Conservation (phyloP, 345 rosid species). For the Aquilaria malaccensis region DNA sequence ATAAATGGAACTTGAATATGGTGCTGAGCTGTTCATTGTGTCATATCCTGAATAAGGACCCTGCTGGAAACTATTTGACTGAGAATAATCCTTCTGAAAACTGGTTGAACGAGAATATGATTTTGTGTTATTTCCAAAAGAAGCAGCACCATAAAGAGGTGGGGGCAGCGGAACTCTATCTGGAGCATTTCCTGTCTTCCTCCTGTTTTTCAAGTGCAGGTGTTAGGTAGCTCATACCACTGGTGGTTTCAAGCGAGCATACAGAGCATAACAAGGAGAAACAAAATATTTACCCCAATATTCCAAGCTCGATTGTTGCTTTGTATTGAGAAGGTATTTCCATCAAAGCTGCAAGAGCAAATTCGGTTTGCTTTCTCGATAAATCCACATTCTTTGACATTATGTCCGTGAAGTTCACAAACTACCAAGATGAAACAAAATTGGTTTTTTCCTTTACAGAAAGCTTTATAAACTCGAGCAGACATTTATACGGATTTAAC, state of each 20-base stretch:
- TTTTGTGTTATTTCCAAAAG: constrained; percentile 13
- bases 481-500: neutral
- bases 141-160: constrained; percentile 36
- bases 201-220: constrained; percentile 17
- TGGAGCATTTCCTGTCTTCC: constrained; percentile 30
- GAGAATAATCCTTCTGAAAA: constrained; percentile 9
- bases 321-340: constrained; percentile 88
- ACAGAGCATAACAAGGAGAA: neutral
- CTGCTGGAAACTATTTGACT: constrained; percentile 32
- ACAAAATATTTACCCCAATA: constrained; percentile 46
- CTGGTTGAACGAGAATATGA: neutral
- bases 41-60: constrained; percentile 17
- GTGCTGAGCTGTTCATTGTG: constrained; percentile 21
- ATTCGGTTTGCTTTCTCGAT: constrained; percentile 66
- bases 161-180: constrained; percentile 72
- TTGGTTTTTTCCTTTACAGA: neutral
- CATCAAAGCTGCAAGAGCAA: constrained; percentile 86
- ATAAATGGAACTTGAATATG: constrained; percentile 26
- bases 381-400: constrained; percentile 60
- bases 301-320: constrained; percentile 71
- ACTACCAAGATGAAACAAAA: constrained; percentile 30
- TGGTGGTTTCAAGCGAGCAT: neutral
- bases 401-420: constrained; percentile 84
- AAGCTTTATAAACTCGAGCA: neutral
- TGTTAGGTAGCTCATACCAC: neutral